Base-by-base conservation (phyloP, 352 stramenopile genomes). In the Globisporangium echinulatum region DNA sequence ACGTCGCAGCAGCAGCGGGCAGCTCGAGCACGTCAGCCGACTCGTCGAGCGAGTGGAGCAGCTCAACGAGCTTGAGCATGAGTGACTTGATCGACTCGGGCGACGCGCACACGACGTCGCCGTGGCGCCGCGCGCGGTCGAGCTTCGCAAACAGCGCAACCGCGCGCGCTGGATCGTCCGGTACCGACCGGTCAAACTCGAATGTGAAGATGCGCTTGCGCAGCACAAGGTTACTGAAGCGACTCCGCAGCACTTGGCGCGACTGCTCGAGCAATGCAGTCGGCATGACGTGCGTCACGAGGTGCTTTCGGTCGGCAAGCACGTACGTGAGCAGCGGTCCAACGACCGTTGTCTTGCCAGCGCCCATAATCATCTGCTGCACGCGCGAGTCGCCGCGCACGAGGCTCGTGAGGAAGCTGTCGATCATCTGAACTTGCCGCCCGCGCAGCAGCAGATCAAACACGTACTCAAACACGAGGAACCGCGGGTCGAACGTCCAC, bases 311-410 rank as follows among this genome's bases (percentile, higher is more conserved):
- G 68, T 99, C 93, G 4, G 95, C 79, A 19, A 99, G 88, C 57
- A 99, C 98, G 59, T 99, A 96, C 5, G 97, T 98, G 63, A 99
- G 79, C 40, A 99, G 72, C 44, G 98, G 98, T 6, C 96, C 97
- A 10, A 99, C 97, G 3, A 99, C 98, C 4, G 97, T 99, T 0
- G 98, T 99, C 74, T 99, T 99, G 25, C 98, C 98, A 4, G 96
- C 97, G 25, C 98, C 98, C 98, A 99, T 99, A 75, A 99, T 99
- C 98, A 99, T 99, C 86, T 99, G 90, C 54, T 97, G 83, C 10
- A 96, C 87, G 37, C 83, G 75, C 1, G 88, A 96, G 46, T 89
- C 65, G 11, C 85, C 87, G n/a, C 70, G 71, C 7, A 61, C 61
- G 14, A 96, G 71, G 49, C 86, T 97, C n/a, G 70, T 70, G 63